A percentile compares a stretch with the other conserved stretches of the same genome.
phyloP scores from a whole-genome alignment of 163 green algal species.

The Chloromonas sp. region DNA sequence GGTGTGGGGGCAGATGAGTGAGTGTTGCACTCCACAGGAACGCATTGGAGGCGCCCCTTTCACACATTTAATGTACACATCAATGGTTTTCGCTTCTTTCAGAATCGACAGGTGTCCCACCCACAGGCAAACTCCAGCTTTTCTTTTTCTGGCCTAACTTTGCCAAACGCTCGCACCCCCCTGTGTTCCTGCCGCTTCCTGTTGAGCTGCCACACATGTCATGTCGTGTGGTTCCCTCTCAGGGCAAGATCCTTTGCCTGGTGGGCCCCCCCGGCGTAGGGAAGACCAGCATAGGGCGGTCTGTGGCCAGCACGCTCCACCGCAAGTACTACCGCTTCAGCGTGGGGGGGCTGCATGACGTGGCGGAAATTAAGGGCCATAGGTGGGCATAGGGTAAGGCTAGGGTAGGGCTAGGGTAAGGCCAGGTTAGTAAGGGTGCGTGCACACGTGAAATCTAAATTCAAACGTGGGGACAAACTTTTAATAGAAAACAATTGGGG shows the following conservation, averaged over 20 bases:
- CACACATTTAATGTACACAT: too few relatives aligned
- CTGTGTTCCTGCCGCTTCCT: too few relatives aligned
- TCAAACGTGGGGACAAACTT: neutral
- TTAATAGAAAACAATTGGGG: neutral
- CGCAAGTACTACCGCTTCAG: constrained; percentile 91
- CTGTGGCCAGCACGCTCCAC: constrained; percentile 79
- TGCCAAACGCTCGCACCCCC: too few relatives aligned
- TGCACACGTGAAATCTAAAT: neutral
- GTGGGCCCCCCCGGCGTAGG: constrained; percentile 80
- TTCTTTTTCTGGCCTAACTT: too few relatives aligned
- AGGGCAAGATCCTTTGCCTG: constrained; percentile 96
- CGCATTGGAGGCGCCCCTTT: too few relatives aligned
- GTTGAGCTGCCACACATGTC: too few relatives aligned
- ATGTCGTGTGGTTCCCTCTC: constrained; percentile 1
- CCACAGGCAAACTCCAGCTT: too few relatives aligned
- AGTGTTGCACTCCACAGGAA: too few relatives aligned
- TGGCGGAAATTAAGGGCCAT: constrained; percentile 95
- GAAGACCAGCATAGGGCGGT: constrained; percentile 89
- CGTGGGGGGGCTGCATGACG: constrained; percentile 88
- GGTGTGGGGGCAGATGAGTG: too few relatives aligned
- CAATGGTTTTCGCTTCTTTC: too few relatives aligned
- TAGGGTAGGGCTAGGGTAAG: neutral
- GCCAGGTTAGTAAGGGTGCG: neutral
- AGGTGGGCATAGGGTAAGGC: constrained; percentile 25
- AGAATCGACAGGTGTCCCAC: too few relatives aligned